These are phyloP conservation scores for Periconia digitata DNA, from an alignment of 2,329 filamentous ascomycete genomes.

Conservation along the genomic window DNA sequence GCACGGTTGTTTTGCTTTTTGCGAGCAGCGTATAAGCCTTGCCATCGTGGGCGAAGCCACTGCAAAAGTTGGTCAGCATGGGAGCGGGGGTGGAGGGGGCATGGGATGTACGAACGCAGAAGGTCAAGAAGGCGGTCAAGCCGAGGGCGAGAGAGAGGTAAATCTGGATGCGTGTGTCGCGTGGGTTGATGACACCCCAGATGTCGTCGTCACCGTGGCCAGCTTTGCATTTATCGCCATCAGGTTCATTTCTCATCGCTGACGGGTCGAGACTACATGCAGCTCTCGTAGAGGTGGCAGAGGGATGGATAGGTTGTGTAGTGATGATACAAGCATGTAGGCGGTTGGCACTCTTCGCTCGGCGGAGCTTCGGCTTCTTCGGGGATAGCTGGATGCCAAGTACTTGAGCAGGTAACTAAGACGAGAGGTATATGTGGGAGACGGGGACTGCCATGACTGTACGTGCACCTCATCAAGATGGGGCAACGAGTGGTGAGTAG, in stretches of 20 bases:
- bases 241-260: constrained; percentile 19
- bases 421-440: too few species aligned
- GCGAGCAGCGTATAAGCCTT: constrained; percentile 83
- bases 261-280: neutral
- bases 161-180: constrained; percentile 63
- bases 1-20: constrained; percentile 72
- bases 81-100: constrained; percentile 42
- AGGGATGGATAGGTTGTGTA: too few species aligned
- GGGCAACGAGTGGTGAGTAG: too few species aligned
- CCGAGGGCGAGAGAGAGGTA: constrained; percentile 72
- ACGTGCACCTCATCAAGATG: too few species aligned
- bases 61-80: too few species aligned
- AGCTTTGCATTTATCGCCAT: constrained; percentile 17
- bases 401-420: too few species aligned
- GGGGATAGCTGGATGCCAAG: too few species aligned
- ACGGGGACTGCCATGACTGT: too few species aligned
- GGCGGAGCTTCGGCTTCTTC: too few species aligned
- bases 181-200: constrained; percentile 39
- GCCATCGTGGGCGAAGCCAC: constrained; percentile 89
- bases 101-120: too few species aligned
- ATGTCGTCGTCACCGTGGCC: constrained; percentile 24
- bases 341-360: too few species aligned
- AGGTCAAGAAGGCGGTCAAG: constrained; percentile 69
- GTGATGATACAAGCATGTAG: too few species aligned
- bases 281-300: neutral